These are phyloP conservation scores for Rhodotorula sp. DNA, from an alignment of 1,284 basidiomycete species.

Conservation along the genomic window DNA sequence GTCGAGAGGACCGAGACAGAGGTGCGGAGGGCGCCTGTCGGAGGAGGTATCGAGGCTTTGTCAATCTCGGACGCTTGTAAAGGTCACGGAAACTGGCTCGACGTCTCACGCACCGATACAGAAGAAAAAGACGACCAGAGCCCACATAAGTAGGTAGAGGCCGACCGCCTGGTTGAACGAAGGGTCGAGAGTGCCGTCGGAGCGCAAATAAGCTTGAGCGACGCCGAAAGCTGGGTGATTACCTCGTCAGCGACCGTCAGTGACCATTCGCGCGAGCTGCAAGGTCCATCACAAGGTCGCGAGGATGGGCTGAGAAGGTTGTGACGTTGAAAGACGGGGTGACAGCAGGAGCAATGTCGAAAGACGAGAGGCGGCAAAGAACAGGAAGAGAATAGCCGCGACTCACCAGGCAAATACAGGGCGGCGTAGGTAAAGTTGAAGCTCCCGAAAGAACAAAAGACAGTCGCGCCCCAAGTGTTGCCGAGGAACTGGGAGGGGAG, in stretches of 20 bases:
- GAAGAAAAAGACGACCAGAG: slow-evolving; percentile 20
- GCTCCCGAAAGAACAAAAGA: slow-evolving; percentile 14
- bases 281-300: no score
- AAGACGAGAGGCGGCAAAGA: no score
- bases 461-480: slow-evolving; percentile 27
- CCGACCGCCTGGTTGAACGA: slow-evolving; percentile 27
- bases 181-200: slow-evolving; percentile 12
- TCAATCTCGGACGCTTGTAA: no score
- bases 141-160: slow-evolving; percentile 19
- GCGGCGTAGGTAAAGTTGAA: slow-evolving; percentile 32
- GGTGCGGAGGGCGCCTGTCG: slow-evolving; percentile 20
- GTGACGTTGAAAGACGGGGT: no score
- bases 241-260: neutral
- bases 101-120: slow-evolving; percentile 3
- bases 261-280: no score
- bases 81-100: neutral
- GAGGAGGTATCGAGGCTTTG: neutral
- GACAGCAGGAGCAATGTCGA: no score
- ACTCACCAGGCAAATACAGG: slow-evolving; percentile 24
- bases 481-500: neutral
- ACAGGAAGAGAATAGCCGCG: neutral
- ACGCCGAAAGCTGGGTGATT: neutral
- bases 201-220: slow-evolving; percentile 6
- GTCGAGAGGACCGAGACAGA: slow-evolving; percentile 22
- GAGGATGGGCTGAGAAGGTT: no score